Evolutionary conservation across 2,329 filamentous ascomycete genomes (phyloP), one percentile per base, ranked within the genome.

Genomic region (Aschersonia sp.): DNA sequence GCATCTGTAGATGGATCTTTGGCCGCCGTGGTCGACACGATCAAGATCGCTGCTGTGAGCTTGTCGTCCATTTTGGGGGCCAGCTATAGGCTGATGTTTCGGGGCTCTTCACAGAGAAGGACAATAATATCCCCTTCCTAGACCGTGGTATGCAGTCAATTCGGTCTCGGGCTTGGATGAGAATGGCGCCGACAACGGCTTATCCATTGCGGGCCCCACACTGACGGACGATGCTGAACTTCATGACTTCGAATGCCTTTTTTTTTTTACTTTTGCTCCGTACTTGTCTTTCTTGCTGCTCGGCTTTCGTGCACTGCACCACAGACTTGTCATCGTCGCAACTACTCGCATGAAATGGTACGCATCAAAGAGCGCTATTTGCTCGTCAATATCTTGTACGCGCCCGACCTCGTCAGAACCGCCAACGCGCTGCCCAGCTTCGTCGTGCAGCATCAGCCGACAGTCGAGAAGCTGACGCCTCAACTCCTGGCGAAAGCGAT

Each of bases 301-400:
- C 20, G 20, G 20, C 20, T 20, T 38, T 3, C 12, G 35, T 38
- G 35, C 35, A 12, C 35, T 12, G 4, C 35, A 12, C 7, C 35
- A 38, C 35, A 38, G 35, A 2, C 12, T 38, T 12, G 2, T 42
- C 40, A 9, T 4, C 6, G 5, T 6, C 4, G 5, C n/a, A 6
- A n/a, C 6, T 6, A n/a, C n/a, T 28, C 6, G 40, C 6, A 20
- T 31, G 53, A 38, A 45, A 96, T 98, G 92, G 92, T 98, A 51
- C 87, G 92, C 61, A 79, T 97, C 56, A 98, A 98, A 67, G 85
- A 95, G 65, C 83, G 92, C 58, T 98, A 98, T 64, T 77, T 98
- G 20, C 80, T 97, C n/a, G 79, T 97, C 52, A 87, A 94, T 61
- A 89, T 97, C 54, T 74, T 97, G 44, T 96, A 96, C 59, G 88